phyloP scores from a whole-genome alignment of 1,284 basidiomycete genomes.

The Omphalotus olearius region DNA sequence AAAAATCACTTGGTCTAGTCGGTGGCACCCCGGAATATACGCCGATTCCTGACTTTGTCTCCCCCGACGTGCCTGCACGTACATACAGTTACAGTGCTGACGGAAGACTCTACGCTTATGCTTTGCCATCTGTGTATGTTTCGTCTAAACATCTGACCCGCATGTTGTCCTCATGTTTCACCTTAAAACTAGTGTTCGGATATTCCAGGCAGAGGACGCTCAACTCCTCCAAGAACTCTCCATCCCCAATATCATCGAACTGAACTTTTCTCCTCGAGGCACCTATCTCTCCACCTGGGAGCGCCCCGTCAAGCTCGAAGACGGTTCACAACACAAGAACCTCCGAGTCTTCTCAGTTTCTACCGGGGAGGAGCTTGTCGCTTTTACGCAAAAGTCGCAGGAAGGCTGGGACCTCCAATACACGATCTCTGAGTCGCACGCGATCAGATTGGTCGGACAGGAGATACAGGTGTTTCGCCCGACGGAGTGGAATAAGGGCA shows the following conservation, averaged over 20 bases:
- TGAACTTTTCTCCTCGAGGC: conserved; percentile 90
- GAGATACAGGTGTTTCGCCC: conserved; percentile 91
- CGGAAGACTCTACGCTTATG: conserved; percentile 85
- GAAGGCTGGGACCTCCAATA: conserved; percentile 90
- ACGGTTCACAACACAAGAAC: conserved; percentile 84
- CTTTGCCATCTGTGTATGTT: conserved; percentile 68
- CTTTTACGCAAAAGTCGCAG: conserved; percentile 81
- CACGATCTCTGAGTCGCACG: conserved; percentile 88
- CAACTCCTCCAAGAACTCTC: conserved; percentile 67
- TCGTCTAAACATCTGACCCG: conserved; percentile 11
- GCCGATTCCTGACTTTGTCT: conserved; percentile 61
- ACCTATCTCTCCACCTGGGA: conserved; percentile 95
- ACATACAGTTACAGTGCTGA: conserved; percentile 85
- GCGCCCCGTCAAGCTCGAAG: conserved; percentile 80
- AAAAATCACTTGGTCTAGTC: conserved; percentile 88
- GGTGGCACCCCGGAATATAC: conserved; percentile 78
- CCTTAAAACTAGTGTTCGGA: conserved; percentile 51
- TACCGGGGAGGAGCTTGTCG: conserved; percentile 76
- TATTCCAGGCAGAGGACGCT: conserved; percentile 75
- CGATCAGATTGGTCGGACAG: conserved; percentile 75
- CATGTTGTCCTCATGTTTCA: conserved; percentile 15
- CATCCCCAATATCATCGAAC: conserved; percentile 74
- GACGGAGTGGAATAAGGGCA: conserved; percentile 72
- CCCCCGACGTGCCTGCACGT: conserved; percentile 66
- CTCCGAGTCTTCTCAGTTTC: conserved; percentile 80